Evolutionary conservation across 331 rosid species (phyloP), one percentile per base, ranked within the genome.

Genomic region (Telfairia occidentalis): DNA sequence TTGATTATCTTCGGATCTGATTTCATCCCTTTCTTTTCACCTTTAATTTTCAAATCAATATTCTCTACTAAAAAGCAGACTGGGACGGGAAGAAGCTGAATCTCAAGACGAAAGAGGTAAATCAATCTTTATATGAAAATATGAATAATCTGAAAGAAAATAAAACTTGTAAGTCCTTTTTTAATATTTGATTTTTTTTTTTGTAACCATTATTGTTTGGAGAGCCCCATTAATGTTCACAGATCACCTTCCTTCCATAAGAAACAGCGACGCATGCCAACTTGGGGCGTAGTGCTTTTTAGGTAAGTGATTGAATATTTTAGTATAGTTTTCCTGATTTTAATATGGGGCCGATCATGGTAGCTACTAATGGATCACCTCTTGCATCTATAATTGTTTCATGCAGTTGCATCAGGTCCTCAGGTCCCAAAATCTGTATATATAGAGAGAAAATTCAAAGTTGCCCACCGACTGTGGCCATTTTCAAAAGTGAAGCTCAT

Each of bases 401-500:
- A 65, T 65, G 72, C 72, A 65, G 50, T 50, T 38, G 72, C 45
- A 37, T 13, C 53, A n/a, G n/a, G n/a, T n/a, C n/a, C n/a, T n/a
- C 43, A 60, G 69, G 69, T 43, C 69, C 29, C 50, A 19, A 10
- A 37, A 19, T 9, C 50, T n/a, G 72, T 38, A 16, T n/a, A 32
- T 38, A 16, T n/a, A 32, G 50, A 37, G n/a, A 10, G 15, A 35
- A 9, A 35, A 3, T 34, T 65, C 15, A 65, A 65, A 7, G 29
- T 38, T 65, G 29, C 72, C 72, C 50, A 65, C 72, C 50, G 72
- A 65, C 72, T 37, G n/a, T 38, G 72, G 50, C 30, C 72, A 65
- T 40, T 38, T 65, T 28, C 35, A 37, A 19, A 63, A 34, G 28
- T 63, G 71, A n/a, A 7, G 6, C 29, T 37, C 40, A 5, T 35